These are phyloP conservation scores for Picea engelmannii DNA, from an alignment of 83 land plant genomes.

Conservation along the genomic window DNA sequence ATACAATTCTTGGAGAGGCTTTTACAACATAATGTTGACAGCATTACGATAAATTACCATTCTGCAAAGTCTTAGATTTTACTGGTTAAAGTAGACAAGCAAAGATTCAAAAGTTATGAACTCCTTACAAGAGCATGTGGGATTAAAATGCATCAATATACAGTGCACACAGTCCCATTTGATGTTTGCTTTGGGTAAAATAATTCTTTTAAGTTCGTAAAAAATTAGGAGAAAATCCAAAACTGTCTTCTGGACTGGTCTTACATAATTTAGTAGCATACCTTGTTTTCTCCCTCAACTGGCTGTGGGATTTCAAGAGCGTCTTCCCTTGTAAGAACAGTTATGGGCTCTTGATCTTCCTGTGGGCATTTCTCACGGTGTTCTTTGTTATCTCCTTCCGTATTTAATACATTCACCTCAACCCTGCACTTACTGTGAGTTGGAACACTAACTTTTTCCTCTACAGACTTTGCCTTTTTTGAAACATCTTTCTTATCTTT, in stretches of 20 bases:
- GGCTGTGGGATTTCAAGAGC: slow-evolving; percentile 1
- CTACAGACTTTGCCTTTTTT: slow-evolving; percentile 32
- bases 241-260: neutral
- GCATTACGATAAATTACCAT: too few species aligned
- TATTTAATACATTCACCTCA: neutral
- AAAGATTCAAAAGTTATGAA: too few species aligned
- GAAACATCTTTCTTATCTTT: neutral
- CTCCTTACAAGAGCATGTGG: too few species aligned
- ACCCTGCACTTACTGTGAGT: neutral
- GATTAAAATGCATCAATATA: neutral
- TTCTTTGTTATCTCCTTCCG: neutral
- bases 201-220: neutral
- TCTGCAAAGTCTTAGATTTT: too few species aligned
- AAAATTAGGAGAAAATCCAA: neutral
- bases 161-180: neutral
- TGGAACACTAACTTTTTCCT: slow-evolving; percentile 15
- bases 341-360: neutral
- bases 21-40: too few species aligned
- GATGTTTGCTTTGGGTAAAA: neutral
- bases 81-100: too few species aligned
- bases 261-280: neutral
- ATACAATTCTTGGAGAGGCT: too few species aligned
- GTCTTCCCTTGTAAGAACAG: slow-evolving; percentile 6
- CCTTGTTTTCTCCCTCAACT: slow-evolving; percentile 11
- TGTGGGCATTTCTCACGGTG: neutral